Evolutionary conservation across 441 rosid genomes (phyloP).

Genomic region (Jatropha multifida): DNA sequence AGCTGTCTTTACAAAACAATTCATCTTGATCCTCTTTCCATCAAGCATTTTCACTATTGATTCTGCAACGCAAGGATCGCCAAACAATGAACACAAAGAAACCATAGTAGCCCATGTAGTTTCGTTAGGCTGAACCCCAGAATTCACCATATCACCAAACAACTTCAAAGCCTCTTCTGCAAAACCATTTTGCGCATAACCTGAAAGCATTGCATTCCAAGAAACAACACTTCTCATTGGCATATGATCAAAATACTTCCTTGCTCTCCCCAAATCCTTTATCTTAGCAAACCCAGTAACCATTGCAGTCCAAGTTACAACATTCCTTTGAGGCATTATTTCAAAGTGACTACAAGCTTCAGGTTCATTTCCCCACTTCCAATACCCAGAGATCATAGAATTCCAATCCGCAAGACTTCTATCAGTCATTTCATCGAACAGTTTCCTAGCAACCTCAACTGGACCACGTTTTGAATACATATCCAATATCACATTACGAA

Average conservation of each 20-base stretch:
- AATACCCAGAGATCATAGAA: conserved; percentile 52
- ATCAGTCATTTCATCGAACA: conserved; percentile 39
- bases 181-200: conserved; percentile 47
- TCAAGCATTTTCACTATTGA: conserved; percentile 31
- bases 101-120: conserved; percentile 56
- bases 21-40: conserved; percentile 24
- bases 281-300: conserved; percentile 54
- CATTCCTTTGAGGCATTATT: conserved; percentile 49
- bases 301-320: conserved; percentile 63
- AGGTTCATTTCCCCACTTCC: conserved; percentile 43
- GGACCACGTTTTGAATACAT: conserved; percentile 48
- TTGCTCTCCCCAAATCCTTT: conserved; percentile 40
- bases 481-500: conserved; percentile 55
- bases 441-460: conserved; percentile 39
- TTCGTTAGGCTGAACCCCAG: conserved; percentile 50
- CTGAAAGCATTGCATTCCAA: conserved; percentile 59
- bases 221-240: conserved; percentile 49
- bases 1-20: conserved; percentile 57
- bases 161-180: conserved; percentile 44
- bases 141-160: conserved; percentile 49
- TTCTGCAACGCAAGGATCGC: conserved; percentile 40
- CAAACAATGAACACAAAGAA: conserved; percentile 48
- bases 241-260: conserved; percentile 44
- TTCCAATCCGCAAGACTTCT: conserved; percentile 54
- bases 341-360: conserved; percentile 51